Conservation (phyloP, 768 basidiomycete species). For the Piloderma croceum region DNA sequence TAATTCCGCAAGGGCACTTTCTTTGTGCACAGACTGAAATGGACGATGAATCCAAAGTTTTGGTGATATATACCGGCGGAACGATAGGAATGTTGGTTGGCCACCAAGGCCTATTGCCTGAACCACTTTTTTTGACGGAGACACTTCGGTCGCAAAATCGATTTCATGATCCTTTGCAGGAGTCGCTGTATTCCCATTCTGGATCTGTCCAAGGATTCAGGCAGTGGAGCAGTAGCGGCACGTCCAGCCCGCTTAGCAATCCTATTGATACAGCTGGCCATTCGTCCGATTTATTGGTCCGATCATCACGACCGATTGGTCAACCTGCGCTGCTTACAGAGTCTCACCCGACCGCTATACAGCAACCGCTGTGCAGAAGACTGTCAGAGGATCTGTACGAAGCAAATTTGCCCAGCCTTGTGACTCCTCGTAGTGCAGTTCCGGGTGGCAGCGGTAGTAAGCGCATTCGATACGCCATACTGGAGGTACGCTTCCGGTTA, state of each 20-base stretch:
- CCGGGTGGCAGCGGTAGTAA: slow-evolving; percentile 57
- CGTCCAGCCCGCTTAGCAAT: slow-evolving; percentile 40
- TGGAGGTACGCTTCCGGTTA: slow-evolving; percentile 52
- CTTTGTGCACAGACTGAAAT: no score
- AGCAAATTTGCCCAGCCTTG: slow-evolving; percentile 64
- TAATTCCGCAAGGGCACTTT: no score
- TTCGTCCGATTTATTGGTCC: slow-evolving; percentile 48
- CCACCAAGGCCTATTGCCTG: slow-evolving; percentile 73
- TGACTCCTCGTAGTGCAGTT: slow-evolving; percentile 68
- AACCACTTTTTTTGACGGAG: slow-evolving; percentile 83
- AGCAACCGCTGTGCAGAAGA: slow-evolving; percentile 36
- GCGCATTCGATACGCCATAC: slow-evolving; percentile 78
- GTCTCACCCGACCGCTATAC: slow-evolving; percentile 18
- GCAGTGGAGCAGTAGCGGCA: slow-evolving; percentile 65
- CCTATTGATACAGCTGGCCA: slow-evolving; percentile 19
- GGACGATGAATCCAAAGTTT: slow-evolving; percentile 79
- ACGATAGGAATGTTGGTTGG: slow-evolving; percentile 87
- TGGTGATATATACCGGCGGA: slow-evolving; percentile 86
- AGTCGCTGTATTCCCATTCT: slow-evolving; percentile 80
- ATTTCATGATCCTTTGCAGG: slow-evolving; percentile 87
- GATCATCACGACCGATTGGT: slow-evolving; percentile 67
- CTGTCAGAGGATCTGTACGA: slow-evolving; percentile 65
- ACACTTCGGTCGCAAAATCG: slow-evolving; percentile 76
- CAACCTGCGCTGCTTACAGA: slow-evolving; percentile 32
- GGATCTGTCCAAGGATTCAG: slow-evolving; percentile 74